These are phyloP conservation scores for Candida ovalis DNA, from an alignment of 805 yeast species.

Conservation along the genomic window DNA sequence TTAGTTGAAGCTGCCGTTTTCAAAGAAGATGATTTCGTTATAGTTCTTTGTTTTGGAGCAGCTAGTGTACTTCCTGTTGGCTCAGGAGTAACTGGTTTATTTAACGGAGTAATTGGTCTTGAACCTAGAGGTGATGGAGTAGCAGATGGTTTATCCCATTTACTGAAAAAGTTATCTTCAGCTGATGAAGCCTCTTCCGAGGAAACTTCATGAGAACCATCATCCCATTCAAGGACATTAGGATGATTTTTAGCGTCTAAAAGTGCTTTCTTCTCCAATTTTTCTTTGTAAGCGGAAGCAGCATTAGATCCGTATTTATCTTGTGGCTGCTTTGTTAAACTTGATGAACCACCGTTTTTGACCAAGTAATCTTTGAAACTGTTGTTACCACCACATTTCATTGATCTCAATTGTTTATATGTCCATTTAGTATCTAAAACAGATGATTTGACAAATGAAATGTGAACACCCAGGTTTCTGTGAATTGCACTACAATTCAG, in stretches of 20 bases:
- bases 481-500: conserved; percentile 94
- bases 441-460: conserved; percentile 89
- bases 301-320: conserved; percentile 77
- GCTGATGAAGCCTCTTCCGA: conserved; percentile 61
- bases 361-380: conserved; percentile 77
- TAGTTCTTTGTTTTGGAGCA: conserved; percentile 30
- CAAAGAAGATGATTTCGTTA: conserved; percentile 25
- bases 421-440: conserved; percentile 89
- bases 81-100: conserved; percentile 20
- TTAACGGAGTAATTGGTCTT: conserved; percentile 40
- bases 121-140: conserved; percentile 45
- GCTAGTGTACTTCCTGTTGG: conserved; percentile 15
- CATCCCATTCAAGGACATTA: conserved; percentile 65
- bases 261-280: conserved; percentile 62
- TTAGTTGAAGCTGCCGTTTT: conserved; percentile 18
- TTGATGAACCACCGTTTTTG: conserved; percentile 82
- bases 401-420: conserved; percentile 80
- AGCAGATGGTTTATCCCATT: conserved; percentile 81
- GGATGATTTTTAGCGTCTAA: conserved; percentile 71
- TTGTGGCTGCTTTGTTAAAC: conserved; percentile 60
- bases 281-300: conserved; percentile 79
- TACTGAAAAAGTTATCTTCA: conserved; percentile 84
- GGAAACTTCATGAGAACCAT: conserved; percentile 32
- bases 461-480: conserved; percentile 93
- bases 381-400: conserved; percentile 92